Evolutionary conservation across 495 filamentous ascomycete species (phyloP), one percentile per base, ranked within the genome.

Genomic region (Margaritispora aquatica): DNA sequence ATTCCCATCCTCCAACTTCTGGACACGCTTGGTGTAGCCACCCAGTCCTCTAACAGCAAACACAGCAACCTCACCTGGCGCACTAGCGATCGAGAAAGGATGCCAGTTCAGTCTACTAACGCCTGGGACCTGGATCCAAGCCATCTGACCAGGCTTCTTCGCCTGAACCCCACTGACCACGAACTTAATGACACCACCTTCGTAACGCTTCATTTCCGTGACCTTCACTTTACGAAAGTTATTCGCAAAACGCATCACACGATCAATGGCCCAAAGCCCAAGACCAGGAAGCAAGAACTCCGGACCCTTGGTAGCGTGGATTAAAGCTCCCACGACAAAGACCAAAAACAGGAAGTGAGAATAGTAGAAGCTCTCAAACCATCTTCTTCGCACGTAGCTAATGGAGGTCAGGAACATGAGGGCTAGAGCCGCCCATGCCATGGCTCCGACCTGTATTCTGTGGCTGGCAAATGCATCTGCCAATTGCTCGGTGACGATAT

Each of bases 351-450:
- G 36, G 31, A 47, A 49, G 26, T 66, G 64, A 8, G 57, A 44
- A 26, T 63, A 66, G 60, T 63, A 66, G 49, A 66, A 66, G 2
- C 29, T 26, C 46, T 66, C 64, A 46, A 60, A 66, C 4, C n/a
- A 61, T 22, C 57, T 9, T 0, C 63, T 49, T n/a, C 63, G 49
- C 1, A 63, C 23, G n/a, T 47, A 55, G 4, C 11, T 26, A 5
- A 63, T 2, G 2, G 54, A 58, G 20, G 63, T 66, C 15, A 63
- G 15, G 41, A 36, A 54, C 2, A 66, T 34, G 10, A 66, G 29
- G 4, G 27, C 24, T 3, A 66, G 36, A 7, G 55, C 19, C 1
- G 34, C 41, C 34, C 47, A 62, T 1, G 60, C 60, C 50, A 62
- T 55, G n/a, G 55, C 46, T 19, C 63, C 63, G 19, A 60, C 48